Base-by-base conservation (phyloP, 1,284 basidiomycete species). In the Anthracocystis panici-leucophaei region DNA sequence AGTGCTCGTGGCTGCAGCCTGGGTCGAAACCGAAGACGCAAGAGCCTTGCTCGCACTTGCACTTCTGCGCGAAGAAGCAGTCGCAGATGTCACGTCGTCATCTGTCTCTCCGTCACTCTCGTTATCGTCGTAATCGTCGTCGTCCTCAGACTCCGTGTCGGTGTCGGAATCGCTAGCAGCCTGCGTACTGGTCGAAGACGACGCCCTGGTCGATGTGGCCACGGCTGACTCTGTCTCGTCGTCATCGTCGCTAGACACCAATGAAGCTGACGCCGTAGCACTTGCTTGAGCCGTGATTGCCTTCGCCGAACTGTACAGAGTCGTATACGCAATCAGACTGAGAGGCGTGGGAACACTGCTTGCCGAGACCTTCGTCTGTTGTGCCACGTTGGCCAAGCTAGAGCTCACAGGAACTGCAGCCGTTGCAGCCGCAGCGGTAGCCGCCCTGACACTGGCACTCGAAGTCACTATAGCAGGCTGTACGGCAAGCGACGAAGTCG, bases 1-100 rank as follows among this genome's bases (percentile, higher is more conserved):
- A 18, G 45, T 42, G 31, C 52, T 53, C n/a, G 40, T 25, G 40
- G 60, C 53, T 40, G 45, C 38, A 20, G 55, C 18, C 18, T 42
- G 44, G 29, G 54, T 46, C 9, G 29, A n/a, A 20, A 45, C 14
- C 31, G 42, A 33, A 16, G 27, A 20, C 8, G n/a, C 48, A 1
- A 49, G n/a, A 12, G 27, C n/a, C n/a, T 49, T 31, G n/a, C 25
- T 23, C 10, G 48, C 16, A 27, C 27, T 31, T 49, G 48, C 10
- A 20, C 27, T 49, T n/a, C 48, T 49, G 18, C 27, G 46, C 46
- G 29, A 29, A n/a, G 46, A n/a, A 9, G 48, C 9, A 6, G 44
- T 46, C 6, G 20, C 20, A 31, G 48, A 31, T 31, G 48, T 20
- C n/a, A 11, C 20, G 14, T 48, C 46, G 16, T 45, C 40, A 8